A percentile compares a stretch with the other conserved stretches of the same genome.
Evolutionary conservation across 352 stramenopile species (phyloP).

Genomic region (Globisporangium okanoganense): DNA sequence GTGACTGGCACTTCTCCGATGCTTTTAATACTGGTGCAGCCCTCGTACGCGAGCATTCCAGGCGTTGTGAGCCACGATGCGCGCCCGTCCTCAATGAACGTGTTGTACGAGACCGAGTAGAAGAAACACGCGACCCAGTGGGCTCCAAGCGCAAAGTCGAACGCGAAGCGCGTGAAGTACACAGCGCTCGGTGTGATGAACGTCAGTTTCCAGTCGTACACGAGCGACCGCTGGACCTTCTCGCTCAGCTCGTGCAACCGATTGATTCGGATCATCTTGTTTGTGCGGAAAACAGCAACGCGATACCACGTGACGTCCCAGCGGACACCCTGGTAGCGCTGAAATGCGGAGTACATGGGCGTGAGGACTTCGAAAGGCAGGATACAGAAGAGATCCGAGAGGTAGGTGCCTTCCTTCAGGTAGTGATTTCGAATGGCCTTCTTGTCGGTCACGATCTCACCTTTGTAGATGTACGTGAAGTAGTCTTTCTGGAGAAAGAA

Average conservation of each 20-base stretch:
- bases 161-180: slow-evolving; percentile 17
- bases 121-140: slow-evolving; percentile 28
- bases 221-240: slow-evolving; percentile 15
- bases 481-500: slow-evolving; percentile 28
- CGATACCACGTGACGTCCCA: slow-evolving; percentile 17
- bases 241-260: slow-evolving; percentile 19
- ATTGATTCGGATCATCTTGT: slow-evolving; percentile 19
- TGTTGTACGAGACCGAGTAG: slow-evolving; percentile 20
- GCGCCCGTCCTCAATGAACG: slow-evolving; percentile 11
- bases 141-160: slow-evolving; percentile 23
- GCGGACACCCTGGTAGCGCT: background rate
- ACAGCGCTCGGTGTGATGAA: slow-evolving; percentile 7
- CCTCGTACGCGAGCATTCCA: slow-evolving; percentile 28
- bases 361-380: slow-evolving; percentile 29
- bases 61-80: slow-evolving; percentile 18
- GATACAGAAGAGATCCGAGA: slow-evolving; percentile 25
- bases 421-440: slow-evolving; percentile 27
- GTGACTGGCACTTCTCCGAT: slow-evolving; percentile 19
- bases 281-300: slow-evolving; percentile 17
- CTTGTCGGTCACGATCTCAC: slow-evolving; percentile 27
- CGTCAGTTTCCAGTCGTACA: slow-evolving; percentile 19
- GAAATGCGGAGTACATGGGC: background rate
- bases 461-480: slow-evolving; percentile 31
- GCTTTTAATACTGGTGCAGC: slow-evolving; percentile 13
- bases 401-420: slow-evolving; percentile 24